Evolutionary conservation across 1,284 basidiomycete genomes (phyloP).

Genomic region (Coniferiporia weirii): DNA sequence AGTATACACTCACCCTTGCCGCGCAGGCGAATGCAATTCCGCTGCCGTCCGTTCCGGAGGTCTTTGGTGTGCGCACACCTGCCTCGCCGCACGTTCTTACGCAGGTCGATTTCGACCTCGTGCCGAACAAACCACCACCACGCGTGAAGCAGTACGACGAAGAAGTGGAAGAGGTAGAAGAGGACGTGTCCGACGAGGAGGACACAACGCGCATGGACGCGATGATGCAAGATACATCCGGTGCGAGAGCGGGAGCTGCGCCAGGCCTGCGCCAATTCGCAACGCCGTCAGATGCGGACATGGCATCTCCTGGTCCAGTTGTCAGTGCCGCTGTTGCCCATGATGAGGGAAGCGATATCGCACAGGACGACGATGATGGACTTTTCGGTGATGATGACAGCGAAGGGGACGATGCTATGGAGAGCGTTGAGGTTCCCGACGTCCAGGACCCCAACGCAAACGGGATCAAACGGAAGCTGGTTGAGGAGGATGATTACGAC

Average conservation of each 20-base stretch:
- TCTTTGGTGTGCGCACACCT: constrained; percentile 90
- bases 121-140: constrained; percentile 81
- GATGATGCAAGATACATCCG: not conserved
- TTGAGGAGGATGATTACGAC: constrained; percentile 84
- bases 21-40: constrained; percentile 87
- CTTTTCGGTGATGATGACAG: constrained; percentile 63
- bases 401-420: constrained; percentile 69
- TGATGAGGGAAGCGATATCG: constrained; percentile 62
- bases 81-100: constrained; percentile 80
- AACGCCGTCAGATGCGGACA: constrained; percentile 62
- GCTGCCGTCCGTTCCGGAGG: constrained; percentile 89
- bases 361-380: constrained; percentile 51
- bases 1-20: constrained; percentile 89
- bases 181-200: constrained; percentile 45
- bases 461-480: constrained; percentile 69
- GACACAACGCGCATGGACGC: constrained; percentile 31
- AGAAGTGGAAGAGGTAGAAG: constrained; percentile 72
- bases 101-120: constrained; percentile 87
- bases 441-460: constrained; percentile 38
- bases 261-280: constrained; percentile 27
- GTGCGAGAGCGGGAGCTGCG: too few species aligned
- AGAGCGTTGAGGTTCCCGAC: constrained; percentile 56
- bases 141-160: constrained; percentile 71
- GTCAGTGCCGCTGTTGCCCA: constrained; percentile 31
- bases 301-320: constrained; percentile 41